These are phyloP conservation scores for Lecanosticta acicola DNA, from an alignment of 2,329 filamentous ascomycete genomes.

Conservation along the genomic window DNA sequence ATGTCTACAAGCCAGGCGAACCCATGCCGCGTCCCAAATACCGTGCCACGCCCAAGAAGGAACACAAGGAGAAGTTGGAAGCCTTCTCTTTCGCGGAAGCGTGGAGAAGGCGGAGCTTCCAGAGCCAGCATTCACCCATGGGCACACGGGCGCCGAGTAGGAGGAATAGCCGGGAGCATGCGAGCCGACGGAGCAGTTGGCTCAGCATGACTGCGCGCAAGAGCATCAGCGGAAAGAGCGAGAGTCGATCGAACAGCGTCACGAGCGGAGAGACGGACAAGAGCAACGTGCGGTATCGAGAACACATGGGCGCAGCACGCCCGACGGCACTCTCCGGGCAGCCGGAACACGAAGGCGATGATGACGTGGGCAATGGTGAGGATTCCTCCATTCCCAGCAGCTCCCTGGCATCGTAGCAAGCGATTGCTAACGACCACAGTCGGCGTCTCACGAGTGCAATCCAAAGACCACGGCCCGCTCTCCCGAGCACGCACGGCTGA, in stretches of 20 bases:
- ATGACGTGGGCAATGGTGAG: constrained; percentile 44
- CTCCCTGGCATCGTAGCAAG: background rate
- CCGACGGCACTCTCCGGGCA: constrained; percentile 31
- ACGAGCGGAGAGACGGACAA: constrained; percentile 19
- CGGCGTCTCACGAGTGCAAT: constrained; percentile 32
- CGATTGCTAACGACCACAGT: constrained; percentile 19
- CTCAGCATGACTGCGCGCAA: constrained; percentile 24
- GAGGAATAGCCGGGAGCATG: constrained; percentile 18
- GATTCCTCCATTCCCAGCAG: background rate
- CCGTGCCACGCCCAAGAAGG: constrained; percentile 43
- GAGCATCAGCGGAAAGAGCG: constrained; percentile 20
- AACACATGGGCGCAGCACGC: constrained; percentile 20
- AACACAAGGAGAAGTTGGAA: constrained; percentile 48
- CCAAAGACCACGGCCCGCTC: constrained; percentile 22
- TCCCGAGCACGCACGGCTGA: constrained; percentile 28
- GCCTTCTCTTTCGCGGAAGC: constrained; percentile 44
- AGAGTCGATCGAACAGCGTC: constrained; percentile 16
- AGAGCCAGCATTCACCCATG: constrained; percentile 46
- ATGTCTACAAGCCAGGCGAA: constrained; percentile 48
- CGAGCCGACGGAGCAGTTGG: constrained; percentile 26
- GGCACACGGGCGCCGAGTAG: constrained; percentile 43
- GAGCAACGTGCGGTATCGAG: constrained; percentile 12
- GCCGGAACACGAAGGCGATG: constrained; percentile 41
- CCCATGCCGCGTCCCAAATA: constrained; percentile 49
- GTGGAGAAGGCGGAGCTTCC: constrained; percentile 42